These are phyloP conservation scores for Lepidium sativum DNA, from an alignment of 345 rosid species.

Conservation along the genomic window DNA sequence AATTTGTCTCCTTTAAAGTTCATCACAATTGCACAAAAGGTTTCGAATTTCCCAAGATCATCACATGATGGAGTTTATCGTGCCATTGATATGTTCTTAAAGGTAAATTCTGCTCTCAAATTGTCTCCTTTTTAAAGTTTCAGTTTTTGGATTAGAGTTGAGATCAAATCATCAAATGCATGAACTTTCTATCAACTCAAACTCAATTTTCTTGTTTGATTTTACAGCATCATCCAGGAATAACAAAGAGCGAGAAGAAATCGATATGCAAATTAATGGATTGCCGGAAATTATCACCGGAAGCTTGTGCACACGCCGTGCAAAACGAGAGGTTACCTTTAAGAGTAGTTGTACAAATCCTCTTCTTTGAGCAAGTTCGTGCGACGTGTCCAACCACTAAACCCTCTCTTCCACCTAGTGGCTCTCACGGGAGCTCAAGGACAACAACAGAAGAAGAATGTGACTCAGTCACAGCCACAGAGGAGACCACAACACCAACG, in stretches of 20 bases:
- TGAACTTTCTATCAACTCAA: not conserved
- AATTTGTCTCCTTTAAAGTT: slow-evolving; percentile 39
- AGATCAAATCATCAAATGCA: not conserved
- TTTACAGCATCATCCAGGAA: slow-evolving; percentile 52
- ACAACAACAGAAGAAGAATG: slow-evolving; percentile 88
- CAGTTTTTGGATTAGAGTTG: not conserved
- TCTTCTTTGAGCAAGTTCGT: slow-evolving; percentile 77
- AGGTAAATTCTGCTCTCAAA: slow-evolving; percentile 28
- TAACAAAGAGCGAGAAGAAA: slow-evolving; percentile 63
- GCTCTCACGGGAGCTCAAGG: slow-evolving; percentile 81
- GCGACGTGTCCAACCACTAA: slow-evolving; percentile 18
- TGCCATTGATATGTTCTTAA: slow-evolving; percentile 66
- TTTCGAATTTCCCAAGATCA: slow-evolving; percentile 43
- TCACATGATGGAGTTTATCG: slow-evolving; percentile 66
- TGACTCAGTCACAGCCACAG: slow-evolving; percentile 45
- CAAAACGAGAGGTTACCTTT: slow-evolving; percentile 85
- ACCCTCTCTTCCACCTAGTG: slow-evolving; percentile 39
- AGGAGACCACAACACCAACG: slow-evolving; percentile 29
- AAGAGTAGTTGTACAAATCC: slow-evolving; percentile 78
- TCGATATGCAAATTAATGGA: slow-evolving; percentile 61
- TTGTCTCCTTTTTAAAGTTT: not conserved
- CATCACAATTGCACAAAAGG: slow-evolving; percentile 33
- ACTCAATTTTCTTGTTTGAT: not conserved
- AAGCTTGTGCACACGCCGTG: slow-evolving; percentile 73
- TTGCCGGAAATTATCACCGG: slow-evolving; percentile 70